Base-by-base conservation (phyloP, 805 yeast genomes). In the Candida morakotiae region DNA sequence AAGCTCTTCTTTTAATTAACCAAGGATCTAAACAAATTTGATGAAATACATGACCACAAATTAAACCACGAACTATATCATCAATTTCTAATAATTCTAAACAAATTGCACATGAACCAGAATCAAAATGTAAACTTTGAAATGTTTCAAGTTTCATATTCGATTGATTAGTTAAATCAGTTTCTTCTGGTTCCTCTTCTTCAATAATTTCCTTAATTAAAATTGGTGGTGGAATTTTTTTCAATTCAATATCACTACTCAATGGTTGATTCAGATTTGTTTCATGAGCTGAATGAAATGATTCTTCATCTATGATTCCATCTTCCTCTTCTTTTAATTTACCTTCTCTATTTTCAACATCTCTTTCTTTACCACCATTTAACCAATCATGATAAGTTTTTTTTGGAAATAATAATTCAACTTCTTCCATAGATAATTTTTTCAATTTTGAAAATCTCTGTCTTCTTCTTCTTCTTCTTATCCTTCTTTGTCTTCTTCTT, bases 31-130 rank as follows among this genome's bases (percentile, higher is more conserved):
- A 71, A 58, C 95, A 86, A 13, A 73, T 81, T 16, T 80, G 69
- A 52, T 86, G 95, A 70, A 80, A 86, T 2, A 82, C 87, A 58
- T 86, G 95, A 3, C 88, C 87, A 61, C 95, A 86, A 9, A 83
- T 65, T 30, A 87, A 67, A 0, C 87, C 87, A 34, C 95, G 73
- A 2, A 86, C 87, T 1, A 57, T 53, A 36, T 83, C 87, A 10
- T 71, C 79, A 34, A 73, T 73, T 44, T 77, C 83, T 38, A 82
- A 69, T 4, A 64, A 56, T 28, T 85, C 94, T 24, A 86, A 67
- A 56, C 95, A 85, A 45, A 85, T 81, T 9, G 91, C 88, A 66
- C 95, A 85, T 1, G 73, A 57, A 9, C 88, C 93, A 1, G 84
- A 77, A 27, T 79, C 73, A 48, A 65, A 79, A 48, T 79, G 85